phyloP scores from a whole-genome alignment of 164 flowering plant genomes.

The Pachysandra terminalis region DNA sequence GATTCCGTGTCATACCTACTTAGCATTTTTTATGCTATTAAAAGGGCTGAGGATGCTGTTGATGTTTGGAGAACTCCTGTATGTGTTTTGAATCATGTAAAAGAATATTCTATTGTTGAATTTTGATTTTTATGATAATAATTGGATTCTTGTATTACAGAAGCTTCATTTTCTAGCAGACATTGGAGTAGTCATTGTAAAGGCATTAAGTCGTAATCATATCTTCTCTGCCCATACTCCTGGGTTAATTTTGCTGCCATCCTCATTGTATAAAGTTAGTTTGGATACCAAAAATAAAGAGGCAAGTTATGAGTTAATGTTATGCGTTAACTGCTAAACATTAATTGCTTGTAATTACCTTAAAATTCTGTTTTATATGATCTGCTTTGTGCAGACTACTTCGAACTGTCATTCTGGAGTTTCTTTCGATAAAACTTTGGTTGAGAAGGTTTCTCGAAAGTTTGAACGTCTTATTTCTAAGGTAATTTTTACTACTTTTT shows the following conservation, averaged over 20 bases:
- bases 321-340: neutral
- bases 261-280: constrained; percentile 57
- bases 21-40: constrained; percentile 69
- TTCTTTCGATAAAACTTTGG: constrained; percentile 29
- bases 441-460: constrained; percentile 28
- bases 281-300: constrained; percentile 16
- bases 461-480: constrained; percentile 25
- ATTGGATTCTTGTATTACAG: constrained; percentile 34
- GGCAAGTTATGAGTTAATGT: constrained; percentile 27
- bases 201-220: constrained; percentile 30
- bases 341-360: neutral
- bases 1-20: constrained; percentile 36
- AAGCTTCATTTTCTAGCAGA: constrained; percentile 71
- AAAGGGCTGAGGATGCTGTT: constrained; percentile 79
- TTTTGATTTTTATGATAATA: neutral
- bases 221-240: constrained; percentile 34
- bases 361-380: too few relatives aligned
- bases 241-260: constrained; percentile 62
- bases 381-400: constrained; percentile 36
- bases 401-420: constrained; percentile 10
- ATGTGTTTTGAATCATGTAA: constrained; percentile 18
- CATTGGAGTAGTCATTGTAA: constrained; percentile 45
- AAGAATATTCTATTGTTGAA: neutral
- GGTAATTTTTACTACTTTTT: constrained; percentile 30
- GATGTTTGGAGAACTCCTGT: constrained; percentile 61